Base-by-base conservation (phyloP, 208 protist species). In the Leishmania aethiopica region DNA sequence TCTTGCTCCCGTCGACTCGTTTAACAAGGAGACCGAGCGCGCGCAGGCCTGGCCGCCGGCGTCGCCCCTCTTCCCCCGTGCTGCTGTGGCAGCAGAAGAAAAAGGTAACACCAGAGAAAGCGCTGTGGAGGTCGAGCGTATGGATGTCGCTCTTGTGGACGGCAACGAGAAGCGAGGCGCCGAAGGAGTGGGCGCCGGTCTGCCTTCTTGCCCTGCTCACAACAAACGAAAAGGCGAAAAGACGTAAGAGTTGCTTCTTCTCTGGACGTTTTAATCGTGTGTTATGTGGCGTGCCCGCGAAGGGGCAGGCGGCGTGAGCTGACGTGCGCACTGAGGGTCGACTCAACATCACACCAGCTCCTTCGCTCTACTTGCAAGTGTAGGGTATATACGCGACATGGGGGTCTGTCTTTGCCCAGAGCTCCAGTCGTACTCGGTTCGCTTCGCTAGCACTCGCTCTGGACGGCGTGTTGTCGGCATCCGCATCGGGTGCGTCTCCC, bases 1-100 rank as follows among this genome's bases (percentile, higher is more conserved):
- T 22, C 70, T 88, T 22, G 74, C 78, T 3, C 53, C 90, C 22
- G 80, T 91, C 28, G 87, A 93, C 67, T 84, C 78, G 71, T 90
- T 91, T 71, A 91, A 88, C 74, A 85, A 90, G 71, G 88, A 82
- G 60, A 83, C 45, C 8, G 75, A 71, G 40, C 71, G 25, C 77
- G 35, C 81, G 32, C 6, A 13, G 59, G 28, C 57, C 42, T 67
- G 35, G 15, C 8, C 75, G n/a, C 37, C 40, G 35, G 3, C 73
- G 28, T 37, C 28, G 28, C 49, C n/a, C 8, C 32, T 32, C 1
- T 22, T 2, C 49, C 47, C 4, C 15, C n/a, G 25, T n/a, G 4
- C 49, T 45, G 17, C 28, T 32, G 62, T 6, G 3, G 13, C 13
- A 60, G 60, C 7, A 25, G 13, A 15, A 67, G 5, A 15, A 15